Conservation (phyloP, 164 flowering plant species). For the Vitis vinifera region ASM3070453v1 NC_081808.1:22956501-22957000, state of each 20-base stretch:
- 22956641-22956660: constrained; percentile 9
- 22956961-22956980: constrained; percentile 55
- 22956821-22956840: constrained; percentile 20
- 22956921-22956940: constrained; percentile 4
- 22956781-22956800: constrained; percentile 12
- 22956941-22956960: constrained; percentile 42
- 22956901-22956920: not conserved
- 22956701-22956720: constrained; percentile 26
- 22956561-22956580: constrained; percentile 10
- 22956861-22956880: constrained; percentile 17
- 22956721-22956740: not conserved
- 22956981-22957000: constrained; percentile 60
- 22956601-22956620: constrained; percentile 18
- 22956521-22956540: constrained; percentile 18
- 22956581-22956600: constrained; percentile 10
- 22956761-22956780: constrained; percentile 17
- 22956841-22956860: constrained; percentile 11
- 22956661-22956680: constrained; percentile 22
- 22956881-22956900: not conserved
- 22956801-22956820: constrained; percentile 23
- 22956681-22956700: constrained; percentile 20
- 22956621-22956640: constrained; percentile 16
- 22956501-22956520: constrained; percentile 20
- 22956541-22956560: constrained; percentile 15
- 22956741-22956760: not conserved